Evolutionary conservation across 768 basidiomycete species (phyloP), one percentile per base, ranked within the genome.

Genomic region (Pulveroboletus frians): DNA sequence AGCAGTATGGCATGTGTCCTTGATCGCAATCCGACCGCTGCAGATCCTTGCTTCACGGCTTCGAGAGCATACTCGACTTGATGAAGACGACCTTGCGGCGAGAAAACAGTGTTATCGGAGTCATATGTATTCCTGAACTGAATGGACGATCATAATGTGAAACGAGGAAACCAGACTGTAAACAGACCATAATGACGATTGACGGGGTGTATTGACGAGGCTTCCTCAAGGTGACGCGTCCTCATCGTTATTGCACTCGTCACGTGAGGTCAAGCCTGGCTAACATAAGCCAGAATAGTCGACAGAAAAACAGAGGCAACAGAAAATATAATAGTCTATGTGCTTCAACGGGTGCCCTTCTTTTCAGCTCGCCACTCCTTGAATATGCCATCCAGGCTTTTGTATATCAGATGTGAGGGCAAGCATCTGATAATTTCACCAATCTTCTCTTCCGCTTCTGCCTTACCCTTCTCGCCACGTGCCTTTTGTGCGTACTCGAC

Each of bases 51-150:
- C 77, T 99, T 99, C 58, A 99, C 95, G 51, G 96, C 96, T 71
- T 99, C 96, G 46, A 97, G 83, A 2, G 96, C 94, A 80, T 99
- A 96, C 71, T 96, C 94, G 59, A 96, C 93, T 67, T 96, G 92
- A 70, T 97, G 95, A 44, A 98, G 78, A 36, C 95, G 86, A 50
- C 95, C 93, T 76, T 96, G 95, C 1, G 94, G 95, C 4, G 87
- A 92, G 75, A 93, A 92, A 58, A 93, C 93, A 37, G 93, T 97
- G 72, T 96, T 97, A 73, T 98, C 95, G 39, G 92, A 95, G 72
- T 98, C 95, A 75, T 98, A 98, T 3, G 93, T 95, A 67, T 96
- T 96, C 61, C 93, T 77, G 66, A 92, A 92, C 90, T 92, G 65
- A 20, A 14, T 18, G 5, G 9, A n/a, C 38, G 26, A 35, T 58